phyloP scores from a whole-genome alignment of 768 basidiomycete species.

The Daedaleopsis nitida region DNA sequence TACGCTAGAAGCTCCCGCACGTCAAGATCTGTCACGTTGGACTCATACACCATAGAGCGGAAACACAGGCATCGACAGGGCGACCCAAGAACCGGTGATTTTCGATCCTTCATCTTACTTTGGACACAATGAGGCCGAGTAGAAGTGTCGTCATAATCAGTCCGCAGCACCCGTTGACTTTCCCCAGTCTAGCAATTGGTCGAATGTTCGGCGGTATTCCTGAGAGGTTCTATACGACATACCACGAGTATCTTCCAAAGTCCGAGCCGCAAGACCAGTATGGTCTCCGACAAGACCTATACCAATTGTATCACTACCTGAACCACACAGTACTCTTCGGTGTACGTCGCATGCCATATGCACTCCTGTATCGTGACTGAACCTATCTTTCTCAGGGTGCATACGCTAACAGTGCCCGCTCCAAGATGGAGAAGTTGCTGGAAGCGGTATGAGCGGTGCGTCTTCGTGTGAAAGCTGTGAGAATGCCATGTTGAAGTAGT shows the following conservation, averaged over 20 bases:
- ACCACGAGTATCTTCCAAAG: constrained; percentile 64
- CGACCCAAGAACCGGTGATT: constrained; percentile 61
- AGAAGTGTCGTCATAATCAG: constrained; percentile 22
- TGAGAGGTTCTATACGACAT: constrained; percentile 59
- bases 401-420: constrained; percentile 56
- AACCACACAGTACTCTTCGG: constrained; percentile 83
- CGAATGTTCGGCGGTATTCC: constrained; percentile 81
- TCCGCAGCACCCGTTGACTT: background rate
- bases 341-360: constrained; percentile 43
- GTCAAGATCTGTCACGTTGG: background rate
- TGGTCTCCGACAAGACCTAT: constrained; percentile 63
- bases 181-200: constrained; percentile 67
- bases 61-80: constrained; percentile 63
- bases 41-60: constrained; percentile 53
- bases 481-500: too few species aligned
- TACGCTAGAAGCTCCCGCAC: constrained; percentile 33
- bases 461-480: too few species aligned
- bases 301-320: constrained; percentile 79
- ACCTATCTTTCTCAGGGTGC: constrained; percentile 34
- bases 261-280: constrained; percentile 68
- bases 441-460: constrained; percentile 17
- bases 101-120: constrained; percentile 81
- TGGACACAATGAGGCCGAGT: constrained; percentile 86
- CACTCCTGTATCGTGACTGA: background rate
- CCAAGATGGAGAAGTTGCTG: constrained; percentile 47